These are phyloP conservation scores for Auricularia heimuer DNA, from an alignment of 768 basidiomycete species.

Conservation along the genomic window DNA sequence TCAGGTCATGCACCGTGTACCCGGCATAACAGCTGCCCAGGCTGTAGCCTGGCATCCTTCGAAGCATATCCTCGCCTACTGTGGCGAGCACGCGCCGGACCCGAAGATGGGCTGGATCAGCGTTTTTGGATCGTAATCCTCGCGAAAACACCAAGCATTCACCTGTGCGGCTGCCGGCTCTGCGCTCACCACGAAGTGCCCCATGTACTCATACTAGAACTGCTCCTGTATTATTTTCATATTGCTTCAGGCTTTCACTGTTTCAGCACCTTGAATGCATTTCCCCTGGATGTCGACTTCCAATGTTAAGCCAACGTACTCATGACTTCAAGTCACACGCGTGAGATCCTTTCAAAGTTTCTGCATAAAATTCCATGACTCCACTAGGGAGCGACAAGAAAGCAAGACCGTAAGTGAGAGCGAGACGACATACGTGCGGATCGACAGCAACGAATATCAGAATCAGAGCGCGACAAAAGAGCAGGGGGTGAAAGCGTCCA, in stretches of 20 bases:
- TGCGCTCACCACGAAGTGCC: too few species aligned
- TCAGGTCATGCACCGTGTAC: constrained; percentile 63
- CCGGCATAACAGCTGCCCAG: constrained; percentile 59
- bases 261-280: too few species aligned
- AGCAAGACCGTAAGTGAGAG: constrained; percentile 8
- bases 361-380: neutral
- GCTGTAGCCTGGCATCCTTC: constrained; percentile 78
- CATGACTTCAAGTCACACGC: too few species aligned
- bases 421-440: constrained; percentile 5
- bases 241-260: too few species aligned
- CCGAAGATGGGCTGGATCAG: constrained; percentile 61
- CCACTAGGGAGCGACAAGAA: neutral
- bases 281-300: too few species aligned
- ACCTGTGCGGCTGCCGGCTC: too few species aligned
- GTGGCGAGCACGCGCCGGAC: constrained; percentile 24
- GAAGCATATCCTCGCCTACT: constrained; percentile 72
- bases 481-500: neutral
- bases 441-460: neutral
- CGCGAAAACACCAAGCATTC: neutral
- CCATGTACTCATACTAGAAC: too few species aligned
- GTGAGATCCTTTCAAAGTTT: too few species aligned
- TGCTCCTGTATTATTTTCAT: too few species aligned
- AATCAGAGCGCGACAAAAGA: neutral
- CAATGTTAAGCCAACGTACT: too few species aligned
- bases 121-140: constrained; percentile 50